Evolutionary conservation across 768 basidiomycete genomes (phyloP), one percentile per base, ranked within the genome.

Genomic region (Nidularia sp.): DNA sequence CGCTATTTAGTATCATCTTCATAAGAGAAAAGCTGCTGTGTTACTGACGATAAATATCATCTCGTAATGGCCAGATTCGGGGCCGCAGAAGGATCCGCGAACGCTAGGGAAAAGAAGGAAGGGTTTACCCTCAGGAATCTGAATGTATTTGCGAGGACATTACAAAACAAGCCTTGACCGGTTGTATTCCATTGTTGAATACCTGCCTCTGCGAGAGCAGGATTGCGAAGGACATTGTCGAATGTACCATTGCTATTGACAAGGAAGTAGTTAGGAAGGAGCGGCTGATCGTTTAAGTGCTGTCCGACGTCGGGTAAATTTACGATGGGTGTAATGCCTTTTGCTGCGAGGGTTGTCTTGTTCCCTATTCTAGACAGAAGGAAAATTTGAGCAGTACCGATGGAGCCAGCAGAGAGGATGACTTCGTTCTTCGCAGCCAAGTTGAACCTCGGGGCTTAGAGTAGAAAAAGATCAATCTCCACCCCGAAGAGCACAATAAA

Each of bases 361-460:
- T 60, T 47, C 6, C 66, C 66, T 29, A 62, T 60, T 2, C 60
- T 58, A 18, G 60, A 62, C 8, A 60, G 60, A 29, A 56, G 50
- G 10, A 62, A 55, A 34, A 65, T 56, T 22, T 60, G 61, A 12
- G 65, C 55, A 3, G 63, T 67, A 2, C 64, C 64, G 41, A 66
- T 57, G 0, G 61, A 46, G 2, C 67, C 67, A 4, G 66, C 65
- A 41, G 39, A 41, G 10, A 41, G 15, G 15, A 41, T 41, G 39
- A 41, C 39, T 41, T 41, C 39, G 10, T 41, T 41, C 3, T 15
- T 15, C 15, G 39, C 39, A 41, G 39, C 5, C 15, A 41, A 10
- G 39, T 12, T 41, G 15, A 12, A 12, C 39, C 15, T 41, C 15
- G 10, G 39, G 25, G 25, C 25, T 29, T 29, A 29, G 25, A 29